Evolutionary conservation across 768 basidiomycete species (phyloP).

Genomic region (Suillus alpinus): DNA sequence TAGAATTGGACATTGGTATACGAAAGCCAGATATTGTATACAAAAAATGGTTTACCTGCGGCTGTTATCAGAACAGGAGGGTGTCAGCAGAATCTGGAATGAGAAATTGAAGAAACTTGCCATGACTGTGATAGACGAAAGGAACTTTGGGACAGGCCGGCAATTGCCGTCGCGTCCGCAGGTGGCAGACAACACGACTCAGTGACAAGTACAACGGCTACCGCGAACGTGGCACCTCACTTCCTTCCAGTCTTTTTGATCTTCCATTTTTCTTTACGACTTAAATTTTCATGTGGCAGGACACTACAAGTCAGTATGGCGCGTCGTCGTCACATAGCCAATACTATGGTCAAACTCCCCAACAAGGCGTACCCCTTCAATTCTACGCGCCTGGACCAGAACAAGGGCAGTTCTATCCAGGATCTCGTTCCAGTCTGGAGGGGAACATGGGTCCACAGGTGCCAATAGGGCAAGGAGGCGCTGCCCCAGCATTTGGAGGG

Average conservation of each 20-base stretch:
- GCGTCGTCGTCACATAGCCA: constrained; percentile 51
- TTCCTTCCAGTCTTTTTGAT: neutral
- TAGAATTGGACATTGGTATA: constrained; percentile 30
- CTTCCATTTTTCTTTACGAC: neutral
- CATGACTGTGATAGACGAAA: constrained; percentile 17
- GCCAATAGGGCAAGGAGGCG: constrained; percentile 44
- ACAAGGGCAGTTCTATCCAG: constrained; percentile 60
- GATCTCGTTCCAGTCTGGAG: constrained; percentile 75
- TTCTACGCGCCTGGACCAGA: constrained; percentile 70
- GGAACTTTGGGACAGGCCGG: constrained; percentile 12
- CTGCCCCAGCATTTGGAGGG: constrained; percentile 57
- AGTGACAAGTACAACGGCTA: constrained; percentile 13
- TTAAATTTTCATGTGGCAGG: constrained; percentile 67
- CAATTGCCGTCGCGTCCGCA: constrained; percentile 21
- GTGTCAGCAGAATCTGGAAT: constrained; percentile 12
- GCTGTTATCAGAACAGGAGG: constrained; percentile 36
- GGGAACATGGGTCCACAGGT: constrained; percentile 61
- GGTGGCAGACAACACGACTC: constrained; percentile 4
- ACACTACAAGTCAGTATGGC: constrained; percentile 54
- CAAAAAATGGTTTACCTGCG: constrained; percentile 49
- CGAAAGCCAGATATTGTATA: neutral
- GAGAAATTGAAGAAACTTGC: constrained; percentile 15
- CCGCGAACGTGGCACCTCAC: constrained; percentile 1
- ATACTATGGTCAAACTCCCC: constrained; percentile 49
- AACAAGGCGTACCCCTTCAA: constrained; percentile 63